Percentiles rank a stretch among this genome's conserved stretches.
Evolutionary conservation across 495 filamentous ascomycete species (phyloP).

Genomic region (Aspergillus egyptiacus): DNA sequence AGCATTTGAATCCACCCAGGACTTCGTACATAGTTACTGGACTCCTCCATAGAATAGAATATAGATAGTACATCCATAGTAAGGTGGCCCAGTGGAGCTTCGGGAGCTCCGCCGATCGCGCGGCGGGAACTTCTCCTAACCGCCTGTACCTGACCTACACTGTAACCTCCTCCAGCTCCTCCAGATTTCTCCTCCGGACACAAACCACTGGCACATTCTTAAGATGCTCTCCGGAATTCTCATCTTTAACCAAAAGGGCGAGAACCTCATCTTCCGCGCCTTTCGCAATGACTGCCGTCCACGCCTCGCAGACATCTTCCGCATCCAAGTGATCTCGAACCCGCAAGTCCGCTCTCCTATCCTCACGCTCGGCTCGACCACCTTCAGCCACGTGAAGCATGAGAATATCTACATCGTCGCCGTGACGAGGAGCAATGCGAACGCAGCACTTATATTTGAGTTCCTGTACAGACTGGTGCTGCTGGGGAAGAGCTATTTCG

Average conservation of each 20-base stretch:
- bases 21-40: no score
- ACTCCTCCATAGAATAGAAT: no score
- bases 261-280: conserved; percentile 98
- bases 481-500: conserved; percentile 94
- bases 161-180: background rate
- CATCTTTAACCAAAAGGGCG: conserved; percentile 98
- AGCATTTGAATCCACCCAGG: no score
- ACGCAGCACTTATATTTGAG: conserved; percentile 97
- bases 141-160: background rate
- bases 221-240: conserved; percentile 94
- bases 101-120: background rate
- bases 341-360: conserved; percentile 96
- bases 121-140: conserved; percentile 1
- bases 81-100: background rate
- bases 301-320: conserved; percentile 95
- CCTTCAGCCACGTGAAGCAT: conserved; percentile 98
- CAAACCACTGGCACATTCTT: no score
- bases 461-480: conserved; percentile 89
- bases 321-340: conserved; percentile 99
- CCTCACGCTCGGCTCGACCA: conserved; percentile 93
- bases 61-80: no score
- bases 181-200: background rate
- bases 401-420: conserved; percentile 99
- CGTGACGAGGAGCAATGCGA: conserved; percentile 98
- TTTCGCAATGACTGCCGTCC: conserved; percentile 97